Base-by-base conservation (phyloP, 208 protist species). In the Plasmodiophora brassicae region DNA sequence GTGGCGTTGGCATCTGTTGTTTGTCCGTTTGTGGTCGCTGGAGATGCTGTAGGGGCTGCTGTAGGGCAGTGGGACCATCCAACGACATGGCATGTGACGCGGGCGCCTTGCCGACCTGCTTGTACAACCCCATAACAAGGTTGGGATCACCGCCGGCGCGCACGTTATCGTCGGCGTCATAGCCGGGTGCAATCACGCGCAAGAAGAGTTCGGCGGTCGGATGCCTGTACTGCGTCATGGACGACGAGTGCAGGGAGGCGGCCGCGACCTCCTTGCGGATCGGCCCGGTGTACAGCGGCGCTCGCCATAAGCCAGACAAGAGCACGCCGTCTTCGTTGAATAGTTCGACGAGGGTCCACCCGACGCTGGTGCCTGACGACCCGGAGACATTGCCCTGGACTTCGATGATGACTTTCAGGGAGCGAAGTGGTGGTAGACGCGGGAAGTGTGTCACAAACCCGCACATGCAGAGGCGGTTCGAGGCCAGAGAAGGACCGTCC, bases 81-180 rank as follows among this genome's bases (percentile, higher is more conserved):
- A n/a, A n/a, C n/a, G n/a, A n/a, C n/a, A n/a, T n/a, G n/a, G n/a
- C n/a, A n/a, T n/a, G n/a, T n/a, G n/a, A n/a, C n/a, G n/a, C n/a
- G n/a, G n/a, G n/a, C n/a, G n/a, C n/a, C n/a, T n/a, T n/a, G n/a
- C n/a, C n/a, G n/a, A n/a, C n/a, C n/a, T n/a, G n/a, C 5, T 78
- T 78, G 41, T 78, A 78, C 14, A 78, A 78, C 5, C 41, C 32
- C 65, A 78, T 78, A 78, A 78, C 65, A 5, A 78, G n/a, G 41
- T 78, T 32, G 32, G 65, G 65, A 78, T 78, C 65, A 36, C 65
- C 65, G 5, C 65, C 65, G 14, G 65, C 32, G 10, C 41, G 65
- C 5, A 78, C 41, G 5, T 5, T 38, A 32, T 32, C 65, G 14
- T n/a, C n/a, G n/a, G n/a, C n/a, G n/a, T 78, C 65, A 38, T 78